These are phyloP conservation scores for Hyphopichia khmerensis DNA, from an alignment of 1,139 yeast genomes.

Conservation along the genomic window DNA sequence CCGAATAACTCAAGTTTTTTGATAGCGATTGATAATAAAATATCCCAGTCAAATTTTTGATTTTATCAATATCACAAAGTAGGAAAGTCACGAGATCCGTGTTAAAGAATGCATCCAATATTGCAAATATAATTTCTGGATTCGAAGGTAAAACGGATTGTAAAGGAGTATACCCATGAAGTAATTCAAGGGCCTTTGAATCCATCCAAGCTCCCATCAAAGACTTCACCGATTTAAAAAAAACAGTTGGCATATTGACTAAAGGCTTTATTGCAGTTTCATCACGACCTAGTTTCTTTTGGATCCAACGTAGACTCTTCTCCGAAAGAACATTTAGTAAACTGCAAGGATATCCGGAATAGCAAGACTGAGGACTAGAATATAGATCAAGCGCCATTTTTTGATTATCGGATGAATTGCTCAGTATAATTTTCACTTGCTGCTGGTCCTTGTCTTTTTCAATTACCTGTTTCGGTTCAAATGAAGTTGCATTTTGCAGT, in stretches of 20 bases:
- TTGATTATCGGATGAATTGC: no score
- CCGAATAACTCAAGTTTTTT: constrained; percentile 2
- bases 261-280: not conserved
- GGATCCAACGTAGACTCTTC: constrained; percentile 15
- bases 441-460: no score
- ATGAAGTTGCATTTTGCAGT: no score
- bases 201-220: constrained; percentile 7
- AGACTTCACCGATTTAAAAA: constrained; percentile 1
- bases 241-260: not conserved
- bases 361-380: no score
- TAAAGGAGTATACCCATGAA: not conserved
- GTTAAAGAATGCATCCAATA: not conserved
- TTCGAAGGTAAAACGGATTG: not conserved
- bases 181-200: not conserved
- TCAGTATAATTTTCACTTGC: no score
- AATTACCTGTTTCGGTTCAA: no score
- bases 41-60: not conserved
- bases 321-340: constrained; percentile 16
- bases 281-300: constrained; percentile 8
- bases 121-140: not conserved
- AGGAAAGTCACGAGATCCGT: not conserved
- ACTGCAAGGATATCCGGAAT: constrained; percentile 4
- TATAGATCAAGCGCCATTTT: no score
- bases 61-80: not conserved
- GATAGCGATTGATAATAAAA: not conserved